These are phyloP conservation scores for Taphrina deformans DNA, from an alignment of 1,139 yeast species.

Conservation along the genomic window DNA sequence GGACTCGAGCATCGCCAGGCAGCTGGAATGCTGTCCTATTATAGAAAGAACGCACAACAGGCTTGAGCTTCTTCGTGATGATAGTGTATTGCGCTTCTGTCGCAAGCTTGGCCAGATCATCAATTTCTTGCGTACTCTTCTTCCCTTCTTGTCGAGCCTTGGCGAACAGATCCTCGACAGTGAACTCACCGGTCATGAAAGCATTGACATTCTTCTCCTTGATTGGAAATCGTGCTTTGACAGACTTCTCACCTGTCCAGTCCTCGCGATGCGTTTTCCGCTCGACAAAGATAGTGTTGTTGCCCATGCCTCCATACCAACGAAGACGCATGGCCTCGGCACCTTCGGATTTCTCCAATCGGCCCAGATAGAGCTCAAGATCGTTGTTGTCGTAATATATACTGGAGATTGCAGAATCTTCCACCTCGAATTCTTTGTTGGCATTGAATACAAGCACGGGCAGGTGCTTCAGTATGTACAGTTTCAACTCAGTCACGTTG, in stretches of 20 bases:
- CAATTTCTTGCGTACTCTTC: conserved; percentile 82
- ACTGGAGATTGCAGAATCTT: conserved; percentile 94
- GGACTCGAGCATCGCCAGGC: conserved; percentile 98
- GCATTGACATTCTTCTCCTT: conserved; percentile 88
- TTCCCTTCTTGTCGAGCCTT: conserved; percentile 91
- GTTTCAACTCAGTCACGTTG: conserved; percentile 93
- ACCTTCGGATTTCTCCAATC: conserved; percentile 94
- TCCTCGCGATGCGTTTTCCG: conserved; percentile 98
- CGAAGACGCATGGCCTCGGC: conserved; percentile 97
- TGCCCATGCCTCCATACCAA: conserved; percentile 98
- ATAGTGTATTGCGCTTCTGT: conserved; percentile 89
- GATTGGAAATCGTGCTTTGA: conserved; percentile 89
- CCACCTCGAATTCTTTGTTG: conserved; percentile 89
- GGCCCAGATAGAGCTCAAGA: conserved; percentile 88
- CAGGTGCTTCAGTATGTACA: conserved; percentile 85
- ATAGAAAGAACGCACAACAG: conserved; percentile 93
- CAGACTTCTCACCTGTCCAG: conserved; percentile 99
- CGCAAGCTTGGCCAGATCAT: conserved; percentile 86
- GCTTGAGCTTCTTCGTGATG: conserved; percentile 78
- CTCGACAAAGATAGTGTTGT: conserved; percentile 90
- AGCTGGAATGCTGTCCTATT: conserved; percentile 98
- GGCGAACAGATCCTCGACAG: conserved; percentile 86
- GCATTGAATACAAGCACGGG: conserved; percentile 96
- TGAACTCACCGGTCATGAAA: conserved; percentile 76
- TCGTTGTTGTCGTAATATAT: conserved; percentile 88